These are phyloP conservation scores for Hypoxylon sp. DNA, from an alignment of 2,329 filamentous ascomycete genomes.

Conservation along the genomic window DNA sequence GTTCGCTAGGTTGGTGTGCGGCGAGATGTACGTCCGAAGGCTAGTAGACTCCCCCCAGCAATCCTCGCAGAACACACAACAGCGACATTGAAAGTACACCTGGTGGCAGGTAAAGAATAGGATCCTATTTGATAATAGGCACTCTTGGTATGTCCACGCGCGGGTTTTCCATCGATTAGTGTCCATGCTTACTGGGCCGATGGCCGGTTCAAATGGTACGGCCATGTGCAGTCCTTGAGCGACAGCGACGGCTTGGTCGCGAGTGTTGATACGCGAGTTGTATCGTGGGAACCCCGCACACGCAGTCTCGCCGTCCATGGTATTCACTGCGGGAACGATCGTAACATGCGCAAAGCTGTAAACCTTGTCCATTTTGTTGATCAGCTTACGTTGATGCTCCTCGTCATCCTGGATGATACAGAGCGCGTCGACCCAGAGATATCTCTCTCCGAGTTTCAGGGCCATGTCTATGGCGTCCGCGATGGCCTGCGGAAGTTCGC, in stretches of 20 bases:
- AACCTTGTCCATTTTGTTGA: constrained; percentile 13
- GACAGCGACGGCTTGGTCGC: not conserved
- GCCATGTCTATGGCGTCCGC: constrained; percentile 6
- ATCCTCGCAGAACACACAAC: constrained; percentile 14
- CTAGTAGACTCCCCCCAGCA: constrained; percentile 10
- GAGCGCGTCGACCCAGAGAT: constrained; percentile 12
- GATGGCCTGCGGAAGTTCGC: constrained; percentile 2
- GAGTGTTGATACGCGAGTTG: not conserved
- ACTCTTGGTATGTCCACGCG: constrained; percentile 18
- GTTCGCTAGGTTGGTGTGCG: not conserved
- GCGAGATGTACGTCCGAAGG: constrained; percentile 3
- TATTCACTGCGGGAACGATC: constrained; percentile 4
- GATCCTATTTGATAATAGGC: constrained; percentile 12
- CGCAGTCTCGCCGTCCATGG: constrained; percentile 8
- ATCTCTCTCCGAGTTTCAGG: not conserved
- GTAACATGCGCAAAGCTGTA: constrained; percentile 12
- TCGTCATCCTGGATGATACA: constrained; percentile 13
- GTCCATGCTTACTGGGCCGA: not conserved
- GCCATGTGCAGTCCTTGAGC: constrained; percentile 9
- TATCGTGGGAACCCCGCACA: constrained; percentile 13
- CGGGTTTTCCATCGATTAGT: constrained; percentile 11
- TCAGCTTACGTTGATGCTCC: constrained; percentile 4
- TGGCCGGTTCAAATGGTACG: constrained; percentile 10
- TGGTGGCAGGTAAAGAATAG: constrained; percentile 9
- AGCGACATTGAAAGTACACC: constrained; percentile 19